These are phyloP conservation scores for Corchorus capsularis DNA, from an alignment of 345 rosid genomes.

Conservation along the genomic window DNA sequence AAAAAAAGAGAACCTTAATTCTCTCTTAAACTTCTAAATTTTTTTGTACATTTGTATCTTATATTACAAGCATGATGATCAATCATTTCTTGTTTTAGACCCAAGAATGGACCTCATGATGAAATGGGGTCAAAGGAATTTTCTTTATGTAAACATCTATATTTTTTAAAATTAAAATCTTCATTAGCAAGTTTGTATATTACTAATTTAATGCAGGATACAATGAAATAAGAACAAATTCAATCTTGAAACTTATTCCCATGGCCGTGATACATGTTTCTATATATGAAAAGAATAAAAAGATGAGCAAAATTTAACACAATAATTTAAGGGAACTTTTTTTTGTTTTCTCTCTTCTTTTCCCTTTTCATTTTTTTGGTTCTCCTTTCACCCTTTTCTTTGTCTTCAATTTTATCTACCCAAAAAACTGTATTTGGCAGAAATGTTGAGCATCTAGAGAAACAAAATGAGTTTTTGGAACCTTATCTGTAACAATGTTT, in stretches of 20 bases:
- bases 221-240: too few relatives aligned
- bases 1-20: neutral
- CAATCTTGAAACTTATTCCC: too few relatives aligned
- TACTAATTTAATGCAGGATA: too few relatives aligned
- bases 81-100: neutral
- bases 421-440: neutral
- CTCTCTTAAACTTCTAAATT: neutral
- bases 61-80: constrained; percentile 7
- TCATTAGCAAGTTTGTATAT: too few relatives aligned
- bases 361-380: too few relatives aligned
- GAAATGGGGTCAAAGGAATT: neutral
- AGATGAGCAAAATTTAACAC: neutral
- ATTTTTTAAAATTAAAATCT: too few relatives aligned
- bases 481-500: constrained; percentile 5
- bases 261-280: neutral
- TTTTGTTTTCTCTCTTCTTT: neutral
- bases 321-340: neutral
- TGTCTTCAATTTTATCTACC: neutral
- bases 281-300: neutral
- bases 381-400: too few relatives aligned
- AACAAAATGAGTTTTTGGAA: neutral
- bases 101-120: neutral
- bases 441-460: neutral
- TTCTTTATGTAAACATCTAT: too few relatives aligned
- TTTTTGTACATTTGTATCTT: neutral